A percentile compares a stretch with the other conserved stretches of the same genome.
phyloP scores from a whole-genome alignment of 352 stramenopile species.

The Phytophthora cactorum region DNA sequence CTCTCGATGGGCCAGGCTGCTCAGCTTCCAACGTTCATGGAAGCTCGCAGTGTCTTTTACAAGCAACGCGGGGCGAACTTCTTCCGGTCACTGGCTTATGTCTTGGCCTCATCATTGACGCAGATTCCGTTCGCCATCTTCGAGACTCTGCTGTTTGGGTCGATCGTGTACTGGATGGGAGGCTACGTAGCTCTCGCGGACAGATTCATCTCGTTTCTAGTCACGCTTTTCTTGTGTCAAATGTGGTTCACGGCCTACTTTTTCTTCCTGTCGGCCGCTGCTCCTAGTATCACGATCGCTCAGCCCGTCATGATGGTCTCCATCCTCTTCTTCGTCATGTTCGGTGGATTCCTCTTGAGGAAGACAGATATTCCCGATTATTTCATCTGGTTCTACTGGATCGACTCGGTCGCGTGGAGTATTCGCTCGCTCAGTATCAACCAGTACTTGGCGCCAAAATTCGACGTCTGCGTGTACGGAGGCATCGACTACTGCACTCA shows the following conservation, averaged over 20 bases:
- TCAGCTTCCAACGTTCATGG: conserved; percentile 84
- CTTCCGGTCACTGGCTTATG: conserved; percentile 83
- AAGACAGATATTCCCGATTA: conserved; percentile 64
- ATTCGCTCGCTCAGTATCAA: conserved; percentile 71
- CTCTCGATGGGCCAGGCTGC: conserved; percentile 81
- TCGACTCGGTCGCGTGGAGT: conserved; percentile 75
- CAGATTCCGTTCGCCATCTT: conserved; percentile 64
- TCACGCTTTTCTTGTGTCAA: conserved; percentile 73
- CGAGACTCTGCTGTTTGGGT: conserved; percentile 87
- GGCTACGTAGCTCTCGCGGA: conserved; percentile 61
- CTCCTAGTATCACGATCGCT: conserved; percentile 58
- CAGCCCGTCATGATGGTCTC: conserved; percentile 66
- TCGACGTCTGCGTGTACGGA: conserved; percentile 52
- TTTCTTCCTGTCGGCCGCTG: conserved; percentile 57
- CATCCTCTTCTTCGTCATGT: conserved; percentile 49
- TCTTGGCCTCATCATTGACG: conserved; percentile 60
- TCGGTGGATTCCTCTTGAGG: conserved; percentile 62
- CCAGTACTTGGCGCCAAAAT: conserved; percentile 57
- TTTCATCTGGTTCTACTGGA: conserved; percentile 84
- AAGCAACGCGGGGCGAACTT: conserved; percentile 91
- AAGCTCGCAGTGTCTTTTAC: conserved; percentile 82
- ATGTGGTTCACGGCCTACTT: conserved; percentile 76
- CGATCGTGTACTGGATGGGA: conserved; percentile 91
- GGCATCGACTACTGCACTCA: conserved; percentile 60
- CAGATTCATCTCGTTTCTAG: conserved; percentile 64